Conservation (phyloP, 768 basidiomycete genomes). For the Lactarius tabidus region DNA sequence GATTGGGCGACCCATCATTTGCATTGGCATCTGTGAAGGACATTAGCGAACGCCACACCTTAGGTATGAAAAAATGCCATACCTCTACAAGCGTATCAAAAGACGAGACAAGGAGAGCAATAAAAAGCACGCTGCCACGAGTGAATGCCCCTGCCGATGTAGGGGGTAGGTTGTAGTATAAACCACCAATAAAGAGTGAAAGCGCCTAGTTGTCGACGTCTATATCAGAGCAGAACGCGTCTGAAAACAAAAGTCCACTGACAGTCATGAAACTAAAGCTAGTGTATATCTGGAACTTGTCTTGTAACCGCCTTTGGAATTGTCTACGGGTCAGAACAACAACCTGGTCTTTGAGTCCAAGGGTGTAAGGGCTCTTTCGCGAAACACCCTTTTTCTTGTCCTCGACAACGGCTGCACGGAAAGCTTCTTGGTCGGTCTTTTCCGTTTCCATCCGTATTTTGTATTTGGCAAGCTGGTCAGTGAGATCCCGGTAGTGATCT, state of each 20-base stretch:
- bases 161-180: slow-evolving; percentile 68
- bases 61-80: slow-evolving; percentile 9
- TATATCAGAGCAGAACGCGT: slow-evolving; percentile 26
- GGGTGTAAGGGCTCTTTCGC: slow-evolving; percentile 77
- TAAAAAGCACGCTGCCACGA: slow-evolving; percentile 77
- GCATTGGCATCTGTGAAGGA: slow-evolving; percentile 56
- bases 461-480: slow-evolving; percentile 51
- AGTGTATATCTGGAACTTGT: slow-evolving; percentile 72
- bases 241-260: slow-evolving; percentile 44
- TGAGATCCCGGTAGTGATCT: slow-evolving; percentile 40
- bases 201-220: slow-evolving; percentile 29
- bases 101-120: slow-evolving; percentile 60
- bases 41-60: slow-evolving; percentile 29
- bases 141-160: slow-evolving; percentile 85
- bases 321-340: slow-evolving; percentile 66
- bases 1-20: slow-evolving; percentile 82
- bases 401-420: slow-evolving; percentile 67
- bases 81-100: slow-evolving; percentile 72
- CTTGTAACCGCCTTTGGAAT: slow-evolving; percentile 70
- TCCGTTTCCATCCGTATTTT: slow-evolving; percentile 54
- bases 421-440: slow-evolving; percentile 65
- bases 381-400: slow-evolving; percentile 81
- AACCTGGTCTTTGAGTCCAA: slow-evolving; percentile 75
- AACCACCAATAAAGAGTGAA: slow-evolving; percentile 65
- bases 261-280: slow-evolving; percentile 57